Evolutionary conservation across 768 basidiomycete species (phyloP), one percentile per base, ranked within the genome.

Genomic region (Boletus coccyginus): DNA sequence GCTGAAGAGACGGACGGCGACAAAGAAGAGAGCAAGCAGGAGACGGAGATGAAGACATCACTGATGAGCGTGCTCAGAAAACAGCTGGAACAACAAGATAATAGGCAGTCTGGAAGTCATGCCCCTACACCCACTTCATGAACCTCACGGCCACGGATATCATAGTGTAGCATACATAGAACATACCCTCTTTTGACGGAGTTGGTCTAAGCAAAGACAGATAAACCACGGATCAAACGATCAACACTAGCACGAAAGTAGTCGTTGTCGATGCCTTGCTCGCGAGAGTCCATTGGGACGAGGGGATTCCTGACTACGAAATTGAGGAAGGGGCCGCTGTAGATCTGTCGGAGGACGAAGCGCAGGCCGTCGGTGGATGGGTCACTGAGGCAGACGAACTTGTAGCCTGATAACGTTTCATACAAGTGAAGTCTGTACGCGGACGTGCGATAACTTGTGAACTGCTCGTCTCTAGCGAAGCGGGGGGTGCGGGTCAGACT

Each of bases 281-380:
- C 86, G 62, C 79, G 77, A 13, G 91, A 92, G 70, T 97, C 90
- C 84, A 94, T 88, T 46, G 77, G 78, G 5, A 89, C 80, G 33
- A 98, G 78, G 4, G 96, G 96, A 67, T 98, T 98, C 51, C 93
- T 84, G 44, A 95, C 93, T 32, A 97, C 94, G 67, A 87, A 92
- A 71, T 97, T 93, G 42, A 97, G 72, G 75, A 98, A 98, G 0
- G 94, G 93, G 3, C 93, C 94, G n/a, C 82, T 79, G 71, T 98
- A 95, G 61, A 98, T 84, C 67, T 92, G 90, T n/a, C 89, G 85
- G 39, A 98, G 74, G 51, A 92, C 78, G 64, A 86, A 86, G 17
- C 90, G 87, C 45, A 95, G 77, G 3, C 90, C 89, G 58, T 98
- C 95, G 38, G 89, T 78, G 53, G 80, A 80, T 1, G 92, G 90